A percentile compares a stretch with the other conserved stretches of the same genome.
These are phyloP conservation scores for Pseudonectria foliicola DNA, from an alignment of 2,329 filamentous ascomycete genomes.

Conservation along the genomic window DNA sequence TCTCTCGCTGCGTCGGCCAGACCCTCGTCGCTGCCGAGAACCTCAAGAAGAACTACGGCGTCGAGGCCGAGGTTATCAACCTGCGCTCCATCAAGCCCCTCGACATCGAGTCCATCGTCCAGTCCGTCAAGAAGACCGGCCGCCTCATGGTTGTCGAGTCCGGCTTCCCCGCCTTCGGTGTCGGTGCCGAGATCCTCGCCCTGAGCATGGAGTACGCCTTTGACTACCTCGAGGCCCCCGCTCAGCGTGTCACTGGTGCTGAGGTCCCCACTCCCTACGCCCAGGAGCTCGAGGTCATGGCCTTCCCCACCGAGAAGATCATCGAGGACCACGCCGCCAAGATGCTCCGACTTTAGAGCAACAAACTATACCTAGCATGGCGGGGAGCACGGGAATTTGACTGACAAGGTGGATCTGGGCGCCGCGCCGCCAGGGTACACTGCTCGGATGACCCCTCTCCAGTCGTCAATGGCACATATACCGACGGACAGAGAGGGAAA, in stretches of 20 bases:
- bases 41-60: slow-evolving; percentile 92
- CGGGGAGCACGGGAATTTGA: not conserved
- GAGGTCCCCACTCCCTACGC: slow-evolving; percentile 97
- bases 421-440: not conserved
- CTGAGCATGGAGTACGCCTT: slow-evolving; percentile 96
- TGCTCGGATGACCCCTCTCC: too few relatives aligned
- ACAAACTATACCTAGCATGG: slow-evolving; percentile 2
- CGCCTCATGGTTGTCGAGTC: slow-evolving; percentile 88
- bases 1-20: slow-evolving; percentile 94
- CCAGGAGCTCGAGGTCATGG: slow-evolving; percentile 85
- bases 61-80: slow-evolving; percentile 96
- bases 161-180: slow-evolving; percentile 91
- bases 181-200: slow-evolving; percentile 86
- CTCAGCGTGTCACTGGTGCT: slow-evolving; percentile 88
- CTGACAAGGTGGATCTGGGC: not conserved
- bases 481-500: too few relatives aligned
- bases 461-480: too few relatives aligned
- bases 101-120: slow-evolving; percentile 89
- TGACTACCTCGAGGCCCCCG: slow-evolving; percentile 92
- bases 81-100: slow-evolving; percentile 95
- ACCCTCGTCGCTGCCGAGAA: slow-evolving; percentile 80
- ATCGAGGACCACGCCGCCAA: slow-evolving; percentile 87
- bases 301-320: slow-evolving; percentile 82
- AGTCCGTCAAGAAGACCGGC: slow-evolving; percentile 98
- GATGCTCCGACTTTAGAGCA: slow-evolving; percentile 66